phyloP scores from a whole-genome alignment of 2,329 filamentous ascomycete species.

The Tolypocladium endophyticum region DNA sequence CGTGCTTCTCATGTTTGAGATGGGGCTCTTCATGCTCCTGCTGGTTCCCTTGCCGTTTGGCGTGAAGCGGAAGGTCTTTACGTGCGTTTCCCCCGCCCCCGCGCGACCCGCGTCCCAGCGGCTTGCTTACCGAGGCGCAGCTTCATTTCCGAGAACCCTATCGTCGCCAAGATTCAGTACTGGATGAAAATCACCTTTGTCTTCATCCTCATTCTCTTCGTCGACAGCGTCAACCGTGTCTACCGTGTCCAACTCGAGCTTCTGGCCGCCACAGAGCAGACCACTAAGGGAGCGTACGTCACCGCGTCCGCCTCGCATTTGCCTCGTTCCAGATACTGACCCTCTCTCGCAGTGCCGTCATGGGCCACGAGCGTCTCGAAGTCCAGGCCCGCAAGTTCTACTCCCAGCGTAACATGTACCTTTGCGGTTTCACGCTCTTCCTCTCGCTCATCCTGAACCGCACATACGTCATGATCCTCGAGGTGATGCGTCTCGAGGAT shows the following conservation, averaged over 20 bases:
- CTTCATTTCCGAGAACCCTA: slow-evolving; percentile 83
- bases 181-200: slow-evolving; percentile 98
- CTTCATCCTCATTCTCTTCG: slow-evolving; percentile 95
- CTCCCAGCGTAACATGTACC: slow-evolving; percentile 99
- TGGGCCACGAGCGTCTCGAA: slow-evolving; percentile 93
- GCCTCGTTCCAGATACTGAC: background rate
- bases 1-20: slow-evolving; percentile 71
- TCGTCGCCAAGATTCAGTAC: slow-evolving; percentile 90
- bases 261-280: slow-evolving; percentile 54
- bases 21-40: slow-evolving; percentile 68
- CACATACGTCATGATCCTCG: slow-evolving; percentile 95
- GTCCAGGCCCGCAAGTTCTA: slow-evolving; percentile 99
- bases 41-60: slow-evolving; percentile 84
- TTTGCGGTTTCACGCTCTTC: slow-evolving; percentile 98
- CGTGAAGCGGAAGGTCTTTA: slow-evolving; percentile 75
- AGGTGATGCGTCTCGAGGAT: slow-evolving; percentile 84
- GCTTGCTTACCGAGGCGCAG: slow-evolving; percentile 25
- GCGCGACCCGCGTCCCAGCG: background rate
- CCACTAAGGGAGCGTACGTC: slow-evolving; percentile 34
- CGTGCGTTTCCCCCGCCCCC: slow-evolving; percentile 32
- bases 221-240: slow-evolving; percentile 91
- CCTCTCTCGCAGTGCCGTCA: slow-evolving; percentile 39
- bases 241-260: slow-evolving; percentile 94
- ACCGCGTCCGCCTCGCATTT: background rate
- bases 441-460: slow-evolving; percentile 97